Evolutionary conservation across 108 stramenopile species (phyloP).

Genomic region (Cyclotella baltica): DNA sequence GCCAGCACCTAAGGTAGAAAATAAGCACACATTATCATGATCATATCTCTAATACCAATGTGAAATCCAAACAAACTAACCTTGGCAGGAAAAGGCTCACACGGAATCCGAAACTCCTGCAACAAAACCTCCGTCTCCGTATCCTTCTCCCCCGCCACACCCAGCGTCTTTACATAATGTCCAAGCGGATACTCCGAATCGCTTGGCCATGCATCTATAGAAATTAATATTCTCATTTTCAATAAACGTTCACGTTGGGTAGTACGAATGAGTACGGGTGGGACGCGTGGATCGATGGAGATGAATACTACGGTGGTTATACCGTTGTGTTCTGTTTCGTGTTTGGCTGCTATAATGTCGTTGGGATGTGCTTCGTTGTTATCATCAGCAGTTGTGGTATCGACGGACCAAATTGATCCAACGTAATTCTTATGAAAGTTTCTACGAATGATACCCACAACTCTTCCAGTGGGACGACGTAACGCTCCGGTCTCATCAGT

Average conservation of each 20-base stretch:
- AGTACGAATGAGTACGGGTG: slow-evolving; percentile 85
- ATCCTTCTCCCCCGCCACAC: slow-evolving; percentile 90
- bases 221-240: slow-evolving; percentile 84
- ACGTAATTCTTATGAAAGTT: slow-evolving; percentile 77
- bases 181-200: slow-evolving; percentile 90
- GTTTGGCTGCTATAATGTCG: slow-evolving; percentile 79
- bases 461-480: slow-evolving; percentile 81
- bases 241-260: slow-evolving; percentile 77
- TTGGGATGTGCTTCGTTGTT: slow-evolving; percentile 26
- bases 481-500: slow-evolving; percentile 38
- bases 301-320: slow-evolving; percentile 88
- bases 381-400: neutral
- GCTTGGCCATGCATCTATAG: slow-evolving; percentile 93
- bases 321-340: slow-evolving; percentile 83
- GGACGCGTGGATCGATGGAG: slow-evolving; percentile 89
- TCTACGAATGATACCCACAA: slow-evolving; percentile 89
- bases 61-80: slow-evolving; percentile 27
- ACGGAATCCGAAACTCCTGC: slow-evolving; percentile 95
- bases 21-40: neutral
- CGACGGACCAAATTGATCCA: slow-evolving; percentile 71
- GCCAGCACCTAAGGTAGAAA: slow-evolving; percentile 82
- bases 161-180: slow-evolving; percentile 93
- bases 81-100: slow-evolving; percentile 93
- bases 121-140: slow-evolving; percentile 97
- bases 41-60: neutral